Evolutionary conservation across 78 protist genomes (phyloP), one percentile per base, ranked within the genome.

Genomic region (Dictyostelium firmibasis): DNA sequence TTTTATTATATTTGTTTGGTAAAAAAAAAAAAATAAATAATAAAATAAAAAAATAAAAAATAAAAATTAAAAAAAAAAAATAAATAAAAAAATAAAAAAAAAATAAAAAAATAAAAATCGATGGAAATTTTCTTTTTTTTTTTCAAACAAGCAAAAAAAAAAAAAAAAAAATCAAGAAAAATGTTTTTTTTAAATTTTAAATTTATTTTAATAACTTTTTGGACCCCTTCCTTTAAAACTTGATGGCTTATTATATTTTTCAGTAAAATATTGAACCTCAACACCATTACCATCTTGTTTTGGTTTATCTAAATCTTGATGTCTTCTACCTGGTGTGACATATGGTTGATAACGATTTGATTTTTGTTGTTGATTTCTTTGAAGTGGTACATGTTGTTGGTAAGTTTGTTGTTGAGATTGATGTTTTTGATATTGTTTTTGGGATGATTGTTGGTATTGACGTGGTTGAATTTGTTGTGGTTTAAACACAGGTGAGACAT

Each of bases 211-310:
- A 50, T 33, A 89, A 75, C 74, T 89, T 75, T 81, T 89, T n/a
- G 35, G 18, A 62, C 94, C 94, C 70, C 94, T 89, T 0, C 94
- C 94, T 81, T 81, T 89, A 47, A 89, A 89, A 10, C 16, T 5
- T 13, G 72, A 62, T 9, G 86, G 86, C 50, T 78, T 89, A 16
- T 81, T 81, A 18, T 31, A 4, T 35, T 81, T 89, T 72, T 72
- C 79, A 14, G 79, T 10, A 8, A 5, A 18, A 36, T 60, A 64
- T 8, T 87, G 78, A 23, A 87, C 18, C 23, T 72, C 70, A 62
- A 76, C 44, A 74, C 8, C 33, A 23, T 23, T 67, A 18, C 25
- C 16, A 36, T 33, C n/a, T 41, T 41, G 27, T 43, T 38, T 41
- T 43, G 33, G 83, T 41, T 77, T 18, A 23, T 43, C 64, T 77